Conservation (phyloP, 805 yeast genomes). For the Hagleromyces aurorensis region DNA sequence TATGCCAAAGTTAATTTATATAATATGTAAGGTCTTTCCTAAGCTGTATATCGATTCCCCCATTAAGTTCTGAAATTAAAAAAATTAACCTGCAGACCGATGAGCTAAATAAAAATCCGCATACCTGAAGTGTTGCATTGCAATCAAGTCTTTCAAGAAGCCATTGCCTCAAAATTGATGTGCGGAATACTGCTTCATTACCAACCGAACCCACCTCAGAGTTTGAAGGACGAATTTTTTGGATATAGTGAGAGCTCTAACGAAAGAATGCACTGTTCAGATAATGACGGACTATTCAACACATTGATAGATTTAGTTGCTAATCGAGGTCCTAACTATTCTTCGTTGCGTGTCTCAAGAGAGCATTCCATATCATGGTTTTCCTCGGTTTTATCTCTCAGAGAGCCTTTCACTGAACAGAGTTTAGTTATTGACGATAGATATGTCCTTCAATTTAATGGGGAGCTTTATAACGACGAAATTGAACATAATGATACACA, state of each 20-base stretch:
- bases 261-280: conserved; percentile 1
- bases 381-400: conserved; percentile 72
- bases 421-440: conserved; percentile 40
- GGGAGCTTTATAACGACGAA: conserved; percentile 70
- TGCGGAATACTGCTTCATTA: conserved; percentile 48
- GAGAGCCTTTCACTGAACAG: conserved; percentile 74
- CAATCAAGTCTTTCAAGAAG: no score
- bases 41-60: no score
- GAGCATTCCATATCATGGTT: conserved; percentile 30
- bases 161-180: no score
- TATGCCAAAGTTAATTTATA: no score
- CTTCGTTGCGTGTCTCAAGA: conserved; percentile 21
- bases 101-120: no score
- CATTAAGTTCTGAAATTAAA: no score
- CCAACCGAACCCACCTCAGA: conserved; percentile 2
- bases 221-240: conserved; percentile 7
- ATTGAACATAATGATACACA: conserved; percentile 57
- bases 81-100: no score
- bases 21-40: no score
- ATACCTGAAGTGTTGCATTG: no score
- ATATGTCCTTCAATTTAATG: conserved; percentile 70
- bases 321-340: conserved; percentile 60
- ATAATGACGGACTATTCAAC: conserved; percentile 22
- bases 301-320: conserved; percentile 38
- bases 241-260: conserved; percentile 14